A percentile compares a stretch with the other conserved stretches of the same genome.
Evolutionary conservation across 352 stramenopile genomes (phyloP).

Genomic region (Phytophthora fragariaefolia): DNA sequence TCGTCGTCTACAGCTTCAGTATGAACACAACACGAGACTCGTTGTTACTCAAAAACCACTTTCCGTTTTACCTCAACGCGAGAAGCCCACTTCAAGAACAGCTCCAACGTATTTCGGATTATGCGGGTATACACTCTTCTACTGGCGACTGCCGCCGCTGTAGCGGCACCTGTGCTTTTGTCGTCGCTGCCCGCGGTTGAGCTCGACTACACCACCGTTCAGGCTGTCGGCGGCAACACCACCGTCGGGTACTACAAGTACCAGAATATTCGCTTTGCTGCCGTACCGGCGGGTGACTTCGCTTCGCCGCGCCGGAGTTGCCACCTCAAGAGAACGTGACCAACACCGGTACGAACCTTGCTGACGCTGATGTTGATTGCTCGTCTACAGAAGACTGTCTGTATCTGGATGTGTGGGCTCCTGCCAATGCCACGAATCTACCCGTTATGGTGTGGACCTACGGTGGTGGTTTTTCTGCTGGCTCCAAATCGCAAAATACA

Average conservation of each 20-base stretch:
- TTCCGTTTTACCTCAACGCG: constrained; percentile 19
- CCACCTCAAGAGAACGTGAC: constrained; percentile 19
- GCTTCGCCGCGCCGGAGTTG: constrained; percentile 19
- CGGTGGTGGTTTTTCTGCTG: constrained; percentile 24
- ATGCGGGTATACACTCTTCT: constrained; percentile 22
- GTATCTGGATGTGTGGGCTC: constrained; percentile 35
- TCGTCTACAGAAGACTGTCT: constrained; percentile 34
- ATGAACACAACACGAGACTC: neutral
- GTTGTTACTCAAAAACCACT: constrained; percentile 2
- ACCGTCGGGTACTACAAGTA: constrained; percentile 31
- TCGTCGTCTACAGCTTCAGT: no score
- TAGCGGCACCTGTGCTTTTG: constrained; percentile 2
- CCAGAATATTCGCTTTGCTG: constrained; percentile 27
- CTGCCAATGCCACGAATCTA: constrained; percentile 22
- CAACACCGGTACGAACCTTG: constrained; percentile 30
- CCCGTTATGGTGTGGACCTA: constrained; percentile 42
- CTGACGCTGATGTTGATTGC: constrained; percentile 25
- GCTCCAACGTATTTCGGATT: neutral
- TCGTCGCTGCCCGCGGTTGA: constrained; percentile 16
- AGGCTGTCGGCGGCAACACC: constrained; percentile 14
- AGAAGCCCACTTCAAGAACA: neutral
- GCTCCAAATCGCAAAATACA: constrained; percentile 21
- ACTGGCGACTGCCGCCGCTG: neutral
- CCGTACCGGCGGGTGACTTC: constrained; percentile 17
- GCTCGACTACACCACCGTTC: constrained; percentile 27